A percentile compares a stretch with the other conserved stretches of the same genome.
Evolutionary conservation across 768 basidiomycete species (phyloP).

Genomic region (Krasilnikovozyma curviuscula): DNA sequence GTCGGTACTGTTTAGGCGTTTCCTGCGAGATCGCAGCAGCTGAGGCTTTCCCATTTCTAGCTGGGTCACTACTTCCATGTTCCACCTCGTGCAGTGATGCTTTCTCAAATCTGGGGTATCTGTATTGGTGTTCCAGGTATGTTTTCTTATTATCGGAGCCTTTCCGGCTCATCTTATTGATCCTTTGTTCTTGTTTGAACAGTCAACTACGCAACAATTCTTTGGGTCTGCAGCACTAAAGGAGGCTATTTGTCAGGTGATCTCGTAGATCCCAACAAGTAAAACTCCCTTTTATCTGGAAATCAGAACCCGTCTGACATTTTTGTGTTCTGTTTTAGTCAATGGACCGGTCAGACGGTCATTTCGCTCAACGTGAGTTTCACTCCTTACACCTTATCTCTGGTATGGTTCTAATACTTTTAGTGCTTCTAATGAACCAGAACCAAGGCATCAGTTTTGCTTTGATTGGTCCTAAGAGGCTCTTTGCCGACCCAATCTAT

Average conservation of each 20-base stretch:
- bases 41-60: no score
- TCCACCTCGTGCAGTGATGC: not conserved
- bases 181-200: no score
- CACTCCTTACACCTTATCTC: no score
- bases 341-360: no score
- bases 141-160: not conserved
- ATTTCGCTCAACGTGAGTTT: no score
- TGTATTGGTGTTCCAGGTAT: not conserved
- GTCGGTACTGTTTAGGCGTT: no score
- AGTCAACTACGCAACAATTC: not conserved
- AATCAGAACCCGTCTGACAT: no score
- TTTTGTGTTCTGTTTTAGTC: no score
- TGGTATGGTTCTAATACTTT: no score
- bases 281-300: not conserved
- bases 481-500: not conserved
- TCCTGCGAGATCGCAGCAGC: no score
- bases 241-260: not conserved
- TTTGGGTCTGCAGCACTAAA: not conserved
- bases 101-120: not conserved
- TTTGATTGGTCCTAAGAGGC: slow-evolving; percentile 1
- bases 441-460: not conserved
- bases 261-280: not conserved
- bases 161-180: not conserved
- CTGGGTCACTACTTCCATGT: no score
- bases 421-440: no score